A percentile compares a stretch with the other conserved stretches of the same genome.
Evolutionary conservation across 2,329 filamentous ascomycete genomes (phyloP).

Genomic region (Polychaeton citri): DNA sequence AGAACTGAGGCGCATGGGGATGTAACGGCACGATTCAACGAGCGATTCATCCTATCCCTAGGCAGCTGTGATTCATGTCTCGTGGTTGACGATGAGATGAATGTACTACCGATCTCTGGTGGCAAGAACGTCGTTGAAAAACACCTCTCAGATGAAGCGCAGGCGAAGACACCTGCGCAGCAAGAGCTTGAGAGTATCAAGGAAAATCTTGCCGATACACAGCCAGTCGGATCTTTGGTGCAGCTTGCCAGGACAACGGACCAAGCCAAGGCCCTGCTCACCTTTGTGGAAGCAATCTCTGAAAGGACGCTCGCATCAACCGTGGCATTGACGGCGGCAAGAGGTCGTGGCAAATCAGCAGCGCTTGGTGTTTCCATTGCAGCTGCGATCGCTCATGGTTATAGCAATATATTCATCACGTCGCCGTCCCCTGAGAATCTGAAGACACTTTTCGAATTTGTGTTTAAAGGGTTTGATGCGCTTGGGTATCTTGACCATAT

Average conservation of each 20-base stretch:
- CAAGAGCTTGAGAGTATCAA: conserved; percentile 76
- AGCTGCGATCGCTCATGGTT: conserved; percentile 86
- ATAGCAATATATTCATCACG: conserved; percentile 98
- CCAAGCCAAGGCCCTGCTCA: conserved; percentile 91
- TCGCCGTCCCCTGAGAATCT: conserved; percentile 95
- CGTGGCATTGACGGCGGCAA: conserved; percentile 80
- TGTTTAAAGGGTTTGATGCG: conserved; percentile 96
- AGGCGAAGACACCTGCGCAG: conserved; percentile 55
- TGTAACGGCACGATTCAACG: conserved; percentile 92
- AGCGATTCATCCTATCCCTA: conserved; percentile 87
- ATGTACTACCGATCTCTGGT: conserved; percentile 91
- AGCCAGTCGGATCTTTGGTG: conserved; percentile 73
- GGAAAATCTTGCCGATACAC: conserved; percentile 70
- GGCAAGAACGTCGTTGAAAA: conserved; percentile 79
- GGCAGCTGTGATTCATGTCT: conserved; percentile 91
- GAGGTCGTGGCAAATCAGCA: conserved; percentile 94
- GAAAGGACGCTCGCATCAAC: conserved; percentile 93
- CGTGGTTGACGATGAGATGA: conserved; percentile 94
- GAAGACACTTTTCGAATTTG: conserved; percentile 95
- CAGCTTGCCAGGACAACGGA: conserved; percentile 81
- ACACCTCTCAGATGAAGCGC: conserved; percentile 62
- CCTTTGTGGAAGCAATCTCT: conserved; percentile 88
- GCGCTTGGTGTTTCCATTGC: conserved; percentile 89
- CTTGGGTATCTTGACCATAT: conserved; percentile 87
- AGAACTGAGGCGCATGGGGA: conserved; percentile 92